Evolutionary conservation across 805 yeast genomes (phyloP).

Genomic region (Pichia sporocuriosa): DNA sequence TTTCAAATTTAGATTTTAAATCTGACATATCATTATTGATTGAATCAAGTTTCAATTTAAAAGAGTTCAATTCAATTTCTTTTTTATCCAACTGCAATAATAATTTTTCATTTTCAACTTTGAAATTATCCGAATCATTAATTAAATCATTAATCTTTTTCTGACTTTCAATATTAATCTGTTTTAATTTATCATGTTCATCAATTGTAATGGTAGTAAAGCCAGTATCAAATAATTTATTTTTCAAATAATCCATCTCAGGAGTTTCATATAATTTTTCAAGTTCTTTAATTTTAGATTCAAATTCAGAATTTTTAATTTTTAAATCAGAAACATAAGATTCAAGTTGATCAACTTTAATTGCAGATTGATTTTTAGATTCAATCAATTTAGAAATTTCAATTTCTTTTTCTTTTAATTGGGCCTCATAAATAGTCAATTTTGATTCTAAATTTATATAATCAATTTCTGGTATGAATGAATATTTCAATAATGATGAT

Average conservation of each 20-base stretch:
- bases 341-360: conserved; percentile 4
- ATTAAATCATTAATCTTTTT: background rate
- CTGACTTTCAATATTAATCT: background rate
- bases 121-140: background rate
- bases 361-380: background rate
- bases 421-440: background rate
- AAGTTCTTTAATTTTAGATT: conserved; percentile 7
- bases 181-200: conserved; percentile 23
- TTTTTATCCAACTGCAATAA: background rate
- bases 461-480: conserved; percentile 16
- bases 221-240: conserved; percentile 3
- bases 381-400: background rate
- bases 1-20: conserved; percentile 9
- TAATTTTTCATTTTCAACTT: background rate
- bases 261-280: conserved; percentile 12
- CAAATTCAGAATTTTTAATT: background rate
- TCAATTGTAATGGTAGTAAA: conserved; percentile 13
- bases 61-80: background rate
- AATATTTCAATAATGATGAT: conserved; percentile 16
- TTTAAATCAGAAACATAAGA: conserved; percentile 4
- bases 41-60: background rate
- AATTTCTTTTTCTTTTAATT: conserved; percentile 2
- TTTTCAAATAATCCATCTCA: conserved; percentile 10
- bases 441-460: conserved; percentile 4
- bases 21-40: background rate